These are phyloP conservation scores for Globisporangium spinosum DNA, from an alignment of 352 stramenopile species.

Conservation along the genomic window DNA sequence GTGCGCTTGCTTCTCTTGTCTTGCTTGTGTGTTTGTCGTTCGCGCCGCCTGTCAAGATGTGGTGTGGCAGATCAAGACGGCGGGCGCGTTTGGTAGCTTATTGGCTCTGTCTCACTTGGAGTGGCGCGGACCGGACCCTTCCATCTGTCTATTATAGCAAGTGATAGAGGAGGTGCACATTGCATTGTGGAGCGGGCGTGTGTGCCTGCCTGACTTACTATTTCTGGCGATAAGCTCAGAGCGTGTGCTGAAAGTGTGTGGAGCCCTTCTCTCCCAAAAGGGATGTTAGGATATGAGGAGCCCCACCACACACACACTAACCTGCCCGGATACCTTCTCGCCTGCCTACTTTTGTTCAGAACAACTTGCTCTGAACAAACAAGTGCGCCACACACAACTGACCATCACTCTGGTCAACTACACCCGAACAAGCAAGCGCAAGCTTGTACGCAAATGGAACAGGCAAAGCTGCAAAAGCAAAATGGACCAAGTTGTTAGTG, in stretches of 20 bases:
- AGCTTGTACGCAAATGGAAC: neutral
- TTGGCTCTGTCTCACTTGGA: neutral
- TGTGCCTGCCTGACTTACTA: neutral
- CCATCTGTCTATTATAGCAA: neutral
- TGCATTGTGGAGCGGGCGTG: neutral
- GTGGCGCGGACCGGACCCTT: neutral
- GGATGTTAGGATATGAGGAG: neutral
- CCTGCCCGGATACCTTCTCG: neutral
- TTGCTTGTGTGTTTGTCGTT: slow-evolving; percentile 1
- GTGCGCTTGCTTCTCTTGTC: neutral
- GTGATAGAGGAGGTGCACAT: neutral
- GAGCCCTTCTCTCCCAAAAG: slow-evolving; percentile 1
- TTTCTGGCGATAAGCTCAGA: slow-evolving; percentile 18
- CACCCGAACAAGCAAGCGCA: neutral
- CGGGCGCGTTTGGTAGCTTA: neutral
- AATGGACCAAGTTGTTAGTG: neutral
- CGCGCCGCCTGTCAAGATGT: neutral
- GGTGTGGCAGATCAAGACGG: neutral
- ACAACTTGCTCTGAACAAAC: neutral
- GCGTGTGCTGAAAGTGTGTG: neutral
- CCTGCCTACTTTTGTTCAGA: neutral
- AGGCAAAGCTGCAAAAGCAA: neutral
- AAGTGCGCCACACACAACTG: neutral
- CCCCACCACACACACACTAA: too few relatives aligned
- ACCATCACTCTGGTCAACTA: neutral